Evolutionary conservation across 2,329 filamentous ascomycete genomes (phyloP), one percentile per base, ranked within the genome.

Genomic region (Penicillium sp.): DNA sequence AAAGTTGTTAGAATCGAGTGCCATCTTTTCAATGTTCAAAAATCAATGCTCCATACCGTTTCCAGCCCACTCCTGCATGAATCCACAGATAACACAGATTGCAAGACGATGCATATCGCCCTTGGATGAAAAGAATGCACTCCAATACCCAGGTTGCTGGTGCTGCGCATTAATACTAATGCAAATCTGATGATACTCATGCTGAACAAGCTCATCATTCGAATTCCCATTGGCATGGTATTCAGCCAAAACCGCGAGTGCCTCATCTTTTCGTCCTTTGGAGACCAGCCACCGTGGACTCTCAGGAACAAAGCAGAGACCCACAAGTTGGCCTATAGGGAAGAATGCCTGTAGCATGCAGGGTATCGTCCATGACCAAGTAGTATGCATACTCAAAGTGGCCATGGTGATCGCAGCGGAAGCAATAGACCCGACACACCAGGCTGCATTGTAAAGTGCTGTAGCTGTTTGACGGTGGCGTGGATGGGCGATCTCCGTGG

Each of bases 281-380:
- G 82, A 81, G 54, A 85, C 83, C 19, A 87, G 75, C 85, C 85
- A 88, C 55, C 86, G 74, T 1, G 86, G 86, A 2, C 83, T 86
- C 64, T 88, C 86, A 0, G 86, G 85, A 1, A 88, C 74, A 62
- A 86, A 79, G 54, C 79, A 84, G 3, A 81, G 76, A 21, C 79
- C 72, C 29, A 78, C 33, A 45, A 83, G 74, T 48, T 86, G 82
- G 5, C 87, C 64, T 3, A 68, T 61, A 25, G 75, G 76, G 45
- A 79, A 75, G 1, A 77, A 75, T 6, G 77, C 73, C 65, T 85
- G 83, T 10, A 84, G 70, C 62, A 84, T 73, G 19, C 85, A 80
- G 1, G 86, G 86, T 11, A 85, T 78, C 25, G 82, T 75, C 87
- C 87, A 89, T 0, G 83, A 67, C 68, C 67, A 70, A 43, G 53